Conservation (phyloP, 164 flowering plant genomes). For the Houttuynia cordata region DNA sequence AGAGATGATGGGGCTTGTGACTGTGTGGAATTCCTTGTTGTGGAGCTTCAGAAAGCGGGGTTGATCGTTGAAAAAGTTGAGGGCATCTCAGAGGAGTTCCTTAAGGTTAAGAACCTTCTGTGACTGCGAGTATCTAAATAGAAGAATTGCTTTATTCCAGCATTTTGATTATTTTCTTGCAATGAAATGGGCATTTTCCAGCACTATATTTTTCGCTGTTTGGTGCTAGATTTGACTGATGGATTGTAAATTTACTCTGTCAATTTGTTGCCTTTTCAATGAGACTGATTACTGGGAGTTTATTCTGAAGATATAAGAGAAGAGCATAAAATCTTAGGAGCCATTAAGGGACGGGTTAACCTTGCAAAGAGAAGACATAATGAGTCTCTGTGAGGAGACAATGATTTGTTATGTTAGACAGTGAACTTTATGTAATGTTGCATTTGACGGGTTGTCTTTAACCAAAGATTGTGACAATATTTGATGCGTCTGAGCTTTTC, state of each 20-base stretch:
- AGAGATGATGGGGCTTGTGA: slow-evolving; percentile 17
- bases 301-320: no score
- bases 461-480: no score
- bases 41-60: slow-evolving; percentile 50
- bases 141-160: not conserved
- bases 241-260: not conserved
- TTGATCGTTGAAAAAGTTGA: slow-evolving; percentile 50
- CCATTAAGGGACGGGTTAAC: no score
- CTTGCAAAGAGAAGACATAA: no score
- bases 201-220: not conserved
- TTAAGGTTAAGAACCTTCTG: slow-evolving; percentile 43
- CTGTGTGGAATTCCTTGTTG: slow-evolving; percentile 56
- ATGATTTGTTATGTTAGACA: no score
- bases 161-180: not conserved
- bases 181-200: not conserved
- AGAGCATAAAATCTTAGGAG: no score
- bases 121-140: not conserved
- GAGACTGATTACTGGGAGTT: not conserved
- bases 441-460: no score
- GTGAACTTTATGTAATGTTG: no score
- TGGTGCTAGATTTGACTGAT: not conserved
- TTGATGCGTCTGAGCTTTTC: no score
- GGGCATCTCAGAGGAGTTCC: slow-evolving; percentile 65
- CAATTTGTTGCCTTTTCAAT: not conserved
- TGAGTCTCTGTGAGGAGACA: no score